Evolutionary conservation across 2,329 filamentous ascomycete species (phyloP), one percentile per base, ranked within the genome.

Genomic region (Ophiocordyceps camponoti-leonardi): DNA sequence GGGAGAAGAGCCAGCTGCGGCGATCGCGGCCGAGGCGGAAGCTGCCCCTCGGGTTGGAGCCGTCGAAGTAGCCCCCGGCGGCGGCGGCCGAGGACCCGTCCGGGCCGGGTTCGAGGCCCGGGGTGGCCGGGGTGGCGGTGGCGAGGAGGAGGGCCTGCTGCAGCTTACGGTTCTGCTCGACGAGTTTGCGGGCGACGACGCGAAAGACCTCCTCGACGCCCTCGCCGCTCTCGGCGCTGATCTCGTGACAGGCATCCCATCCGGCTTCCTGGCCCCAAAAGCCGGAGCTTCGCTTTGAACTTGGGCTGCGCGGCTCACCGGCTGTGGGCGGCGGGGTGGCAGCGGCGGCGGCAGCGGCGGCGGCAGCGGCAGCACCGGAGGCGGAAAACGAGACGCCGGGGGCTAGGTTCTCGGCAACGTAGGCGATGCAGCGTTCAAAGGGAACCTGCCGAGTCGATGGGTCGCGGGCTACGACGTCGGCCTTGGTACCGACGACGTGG

Each of bases 181-280:
- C 75, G 47, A 79, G 69, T 59, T 79, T 79, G 48, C 75, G 65
- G 33, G 74, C 72, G 14, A 79, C 74, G 40, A 78, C 75, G 19
- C 90, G 75, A 56, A 96, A 96, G 0, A 98, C 87, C 63, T 96
- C 92, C 54, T 96, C 92, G 18, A 98, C 88, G 18, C 90, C 90
- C 67, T 95, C 88, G 47, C 88, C 88, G 56, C 82, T 87, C 68
- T 93, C 90, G 43, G 90, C 88, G 53, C 81, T 88, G 58, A 98
- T 90, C 67, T 98, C 92, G 62, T 96, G 92, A 61, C 90, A 96
- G 50, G 87, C 93, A 57, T 95, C 88, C 88, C 90, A 96, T 45
- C 88, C 87, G 6, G 87, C 79, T 58, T 95, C 88, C 60, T 92
- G 85, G 20, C 82, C 86, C 88, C 88, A 95, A 64, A 87, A 86